phyloP scores from a whole-genome alignment of 805 yeast genomes.

The Kodamaea jinghongensis region DNA sequence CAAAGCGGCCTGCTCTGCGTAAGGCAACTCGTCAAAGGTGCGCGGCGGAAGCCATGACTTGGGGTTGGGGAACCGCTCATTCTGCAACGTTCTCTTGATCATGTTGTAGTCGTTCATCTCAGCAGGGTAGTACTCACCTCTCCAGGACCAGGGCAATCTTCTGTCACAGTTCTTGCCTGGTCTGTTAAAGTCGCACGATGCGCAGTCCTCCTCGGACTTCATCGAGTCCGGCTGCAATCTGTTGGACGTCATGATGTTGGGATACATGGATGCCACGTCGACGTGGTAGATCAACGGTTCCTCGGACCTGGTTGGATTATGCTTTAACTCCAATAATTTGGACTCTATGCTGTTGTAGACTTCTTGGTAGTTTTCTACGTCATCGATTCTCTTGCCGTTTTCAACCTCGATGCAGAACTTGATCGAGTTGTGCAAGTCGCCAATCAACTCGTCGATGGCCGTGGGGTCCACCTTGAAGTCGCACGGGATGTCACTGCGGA shows the following conservation, averaged over 20 bases:
- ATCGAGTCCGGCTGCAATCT: conserved; percentile 97
- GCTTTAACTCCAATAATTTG: conserved; percentile 56
- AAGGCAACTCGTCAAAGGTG: conserved; percentile 71
- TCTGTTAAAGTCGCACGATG: conserved; percentile 93
- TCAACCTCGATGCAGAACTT: conserved; percentile 84
- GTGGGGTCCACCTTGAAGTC: conserved; percentile 77
- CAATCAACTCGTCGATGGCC: conserved; percentile 75
- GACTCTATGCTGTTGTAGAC: conserved; percentile 56
- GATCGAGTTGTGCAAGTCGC: conserved; percentile 71
- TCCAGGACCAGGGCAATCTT: conserved; percentile 93
- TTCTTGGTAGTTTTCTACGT: conserved; percentile 78
- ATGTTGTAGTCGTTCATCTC: conserved; percentile 86
- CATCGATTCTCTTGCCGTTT: conserved; percentile 65
- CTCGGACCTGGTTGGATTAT: conserved; percentile 65
- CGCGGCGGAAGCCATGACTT: conserved; percentile 56
- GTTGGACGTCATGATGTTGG: conserved; percentile 96
- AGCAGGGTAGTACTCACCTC: conserved; percentile 94
- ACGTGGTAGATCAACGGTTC: conserved; percentile 91
- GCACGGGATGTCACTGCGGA: conserved; percentile 78
- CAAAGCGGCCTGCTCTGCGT: conserved; percentile 71
- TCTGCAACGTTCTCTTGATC: conserved; percentile 79
- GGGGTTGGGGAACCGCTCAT: conserved; percentile 70
- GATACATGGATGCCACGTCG: conserved; percentile 99
- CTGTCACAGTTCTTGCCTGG: conserved; percentile 95
- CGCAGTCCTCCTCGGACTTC: conserved; percentile 93